Base-by-base conservation (phyloP, 1,284 basidiomycete genomes). In the Hymenochaete sp. region DNA sequence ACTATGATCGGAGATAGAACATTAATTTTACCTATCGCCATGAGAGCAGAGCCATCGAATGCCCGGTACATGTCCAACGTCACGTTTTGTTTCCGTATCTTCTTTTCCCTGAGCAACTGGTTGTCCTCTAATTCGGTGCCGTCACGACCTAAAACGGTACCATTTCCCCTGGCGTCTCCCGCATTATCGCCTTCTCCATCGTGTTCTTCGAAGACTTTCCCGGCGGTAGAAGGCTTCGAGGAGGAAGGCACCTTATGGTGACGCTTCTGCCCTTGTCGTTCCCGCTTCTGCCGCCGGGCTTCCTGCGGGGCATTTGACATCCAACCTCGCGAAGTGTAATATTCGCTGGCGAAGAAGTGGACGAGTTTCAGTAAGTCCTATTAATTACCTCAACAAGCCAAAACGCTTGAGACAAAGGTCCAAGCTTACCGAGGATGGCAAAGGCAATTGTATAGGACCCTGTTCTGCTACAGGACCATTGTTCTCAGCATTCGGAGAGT, bases 281-380 rank as follows among this genome's bases (percentile, higher is more conserved):
- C 13, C 32, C 50, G 45, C 41, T 68, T 77, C 53, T 58, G 62
- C 48, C 58, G 59, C 13, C 77, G 70, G 52, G 64, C 72, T 41
- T 70, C 58, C 45, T 65, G 68, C 6, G 72, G 65, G 8, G 62
- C 66, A 51, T 84, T 72, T 22, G 67, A 63, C 3, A 85, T 57
- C 49, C 81, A 70, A 0, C 77, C 81, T 49, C 66, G 66, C 50
- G 77, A 73, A 18, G 66, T 62, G 53, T 84, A 86, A 55, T 78
- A 79, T 25, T 66, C 65, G 47, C 73, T 76, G 10, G 82, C 69
- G 50, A 79, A 78, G 55, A 77, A 66, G 53, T 86, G 83, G 41
- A 86, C 72, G 41, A 67, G 71, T 66, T 85, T 84, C 36, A 86
- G 59, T 3, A 85, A 59, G 52, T 86, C 82, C 82, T 86, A 41